Evolutionary conservation across 495 filamentous ascomycete genomes (phyloP), one percentile per base, ranked within the genome.

Genomic region (Hypoxylon trugodes): DNA sequence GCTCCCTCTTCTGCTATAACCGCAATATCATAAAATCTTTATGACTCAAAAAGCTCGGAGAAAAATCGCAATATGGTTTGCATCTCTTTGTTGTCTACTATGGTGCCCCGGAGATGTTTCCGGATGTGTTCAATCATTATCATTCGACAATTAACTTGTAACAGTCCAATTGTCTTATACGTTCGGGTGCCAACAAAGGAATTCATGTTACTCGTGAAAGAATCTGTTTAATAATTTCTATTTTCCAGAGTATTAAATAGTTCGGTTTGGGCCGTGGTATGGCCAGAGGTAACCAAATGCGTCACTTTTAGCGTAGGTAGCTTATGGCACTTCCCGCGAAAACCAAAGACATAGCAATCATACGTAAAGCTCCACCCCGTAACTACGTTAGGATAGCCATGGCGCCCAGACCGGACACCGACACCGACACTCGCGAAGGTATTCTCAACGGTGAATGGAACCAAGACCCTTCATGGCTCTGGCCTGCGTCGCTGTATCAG

Each of bases 381-480:
- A n/a, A n/a, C n/a, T n/a, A n/a, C n/a, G n/a, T n/a, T n/a, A n/a
- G 13, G 5, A 55, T 47, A 54, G 24, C 48, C 30, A 45, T 46
- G 52, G 28, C 50, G 4, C 43, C 24, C 18, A 21, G 28, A 25
- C 21, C 43, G 32, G 42, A 15, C 25, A n/a, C 10, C 2, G 13
- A 38, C 5, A 37, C 18, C 9, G 37, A 26, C 18, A n/a, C n/a
- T n/a, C n/a, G n/a, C n/a, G 1, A 9, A n/a, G 33, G 24, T 22
- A 24, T 47, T 6, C 15, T 47, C 0, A 28, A n/a, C 6, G 21
- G 28, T 30, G 21, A 47, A 12, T 28, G 41, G 53, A 35, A 28
- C 12, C 38, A 19, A 8, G 64, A 61, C 37, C 40, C 51, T 4
- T 61, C 52, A n/a, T 56, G 52, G 52, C 35, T 58, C 9, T 61